These are phyloP conservation scores for Sonneratia caseolaris DNA, from an alignment of 345 rosid species.

Conservation along the genomic window DNA sequence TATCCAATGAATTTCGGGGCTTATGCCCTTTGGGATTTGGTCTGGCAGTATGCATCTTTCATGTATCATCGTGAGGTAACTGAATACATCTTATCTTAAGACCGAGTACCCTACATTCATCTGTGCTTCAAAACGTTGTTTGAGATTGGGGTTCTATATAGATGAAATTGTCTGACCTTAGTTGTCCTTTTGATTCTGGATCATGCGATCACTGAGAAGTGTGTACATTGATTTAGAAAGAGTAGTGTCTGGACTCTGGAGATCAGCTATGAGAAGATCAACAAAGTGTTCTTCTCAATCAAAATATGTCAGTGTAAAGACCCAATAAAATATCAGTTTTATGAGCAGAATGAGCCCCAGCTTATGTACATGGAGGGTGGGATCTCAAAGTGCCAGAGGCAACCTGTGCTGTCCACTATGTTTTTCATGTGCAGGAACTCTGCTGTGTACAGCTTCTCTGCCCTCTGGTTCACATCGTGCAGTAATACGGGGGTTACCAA, in stretches of 20 bases:
- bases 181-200: neutral
- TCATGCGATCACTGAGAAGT: no score
- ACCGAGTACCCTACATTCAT: neutral
- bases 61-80: neutral
- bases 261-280: no score
- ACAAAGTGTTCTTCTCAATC: no score
- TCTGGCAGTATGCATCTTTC: neutral
- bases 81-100: neutral
- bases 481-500: slow-evolving; percentile 48
- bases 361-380: slow-evolving; percentile 16
- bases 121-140: neutral
- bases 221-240: neutral
- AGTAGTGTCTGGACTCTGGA: no score
- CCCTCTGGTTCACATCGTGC: slow-evolving; percentile 48
- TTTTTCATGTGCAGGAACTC: slow-evolving; percentile 41
- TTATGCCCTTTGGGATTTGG: neutral
- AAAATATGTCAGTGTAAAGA: neutral
- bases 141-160: neutral
- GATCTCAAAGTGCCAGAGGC: slow-evolving; percentile 42
- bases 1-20: neutral
- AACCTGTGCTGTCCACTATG: slow-evolving; percentile 28
- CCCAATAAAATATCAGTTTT: neutral
- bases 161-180: neutral
- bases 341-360: slow-evolving; percentile 1
- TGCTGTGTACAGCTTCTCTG: slow-evolving; percentile 35